phyloP scores from a whole-genome alignment of 2,329 filamentous ascomycete genomes.

The Botrytis aclada region DNA sequence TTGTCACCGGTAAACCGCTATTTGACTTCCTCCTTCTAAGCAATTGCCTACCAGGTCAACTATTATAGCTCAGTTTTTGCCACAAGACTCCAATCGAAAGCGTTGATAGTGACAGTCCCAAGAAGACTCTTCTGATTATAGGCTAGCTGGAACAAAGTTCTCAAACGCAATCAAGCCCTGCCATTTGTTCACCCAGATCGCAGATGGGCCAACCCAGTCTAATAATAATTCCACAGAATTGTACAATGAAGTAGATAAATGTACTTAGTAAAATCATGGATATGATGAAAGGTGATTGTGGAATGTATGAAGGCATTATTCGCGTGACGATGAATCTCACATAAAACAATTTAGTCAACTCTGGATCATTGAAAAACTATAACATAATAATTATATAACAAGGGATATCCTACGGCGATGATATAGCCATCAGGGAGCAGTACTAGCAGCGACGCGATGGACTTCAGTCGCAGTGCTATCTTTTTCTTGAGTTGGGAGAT shows the following conservation, averaged over 20 bases:
- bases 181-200: not conserved
- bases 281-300: not conserved
- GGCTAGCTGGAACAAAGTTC: not conserved
- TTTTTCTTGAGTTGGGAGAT: not conserved
- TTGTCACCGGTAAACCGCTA: not conserved
- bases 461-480: not conserved
- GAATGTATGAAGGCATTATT: not conserved
- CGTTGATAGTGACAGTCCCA: too few relatives aligned
- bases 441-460: not conserved
- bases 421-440: not conserved
- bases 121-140: too few relatives aligned
- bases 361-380: not conserved
- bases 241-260: not conserved
- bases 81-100: too few relatives aligned
- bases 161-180: not conserved
- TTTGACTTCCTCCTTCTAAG: not conserved
- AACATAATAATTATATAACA: not conserved
- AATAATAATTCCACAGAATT: not conserved
- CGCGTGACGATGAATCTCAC: not conserved
- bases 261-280: not conserved
- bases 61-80: not conserved
- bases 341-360: not conserved
- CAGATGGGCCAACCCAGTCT: not conserved
- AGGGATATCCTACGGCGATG: not conserved
- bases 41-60: not conserved